Conservation (phyloP, 176 grass and related monocot species). For the Poa annua region DNA sequence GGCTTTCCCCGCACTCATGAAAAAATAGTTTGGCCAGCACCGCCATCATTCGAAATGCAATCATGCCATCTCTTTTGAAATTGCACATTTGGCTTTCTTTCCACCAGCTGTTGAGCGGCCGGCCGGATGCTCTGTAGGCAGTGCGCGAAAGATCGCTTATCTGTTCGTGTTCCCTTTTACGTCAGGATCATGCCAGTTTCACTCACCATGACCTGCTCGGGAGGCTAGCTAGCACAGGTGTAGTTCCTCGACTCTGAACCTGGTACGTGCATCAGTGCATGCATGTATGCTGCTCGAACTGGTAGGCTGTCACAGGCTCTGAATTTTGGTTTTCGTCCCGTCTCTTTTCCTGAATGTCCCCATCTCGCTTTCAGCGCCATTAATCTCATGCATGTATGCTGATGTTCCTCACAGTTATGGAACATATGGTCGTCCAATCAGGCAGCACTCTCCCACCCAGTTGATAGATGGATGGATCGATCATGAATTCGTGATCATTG, state of each 20-base stretch:
- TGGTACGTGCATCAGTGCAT: constrained; percentile 27
- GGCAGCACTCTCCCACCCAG: not conserved
- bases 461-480: not conserved
- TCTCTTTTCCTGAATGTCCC: not conserved
- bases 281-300: not conserved
- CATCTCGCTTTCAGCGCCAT: constrained; percentile 1
- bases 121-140: not conserved
- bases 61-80: not conserved
- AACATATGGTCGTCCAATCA: not conserved
- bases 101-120: not conserved
- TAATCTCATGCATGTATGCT: not conserved
- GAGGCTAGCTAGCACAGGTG: not conserved
- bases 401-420: not conserved
- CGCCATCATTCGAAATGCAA: not conserved
- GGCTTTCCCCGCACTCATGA: not conserved
- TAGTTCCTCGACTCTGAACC: constrained; percentile 9
- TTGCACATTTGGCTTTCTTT: not conserved
- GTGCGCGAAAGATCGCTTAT: not conserved
- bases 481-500: not conserved
- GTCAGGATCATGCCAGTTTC: constrained; percentile 4
- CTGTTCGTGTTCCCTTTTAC: constrained; percentile 12
- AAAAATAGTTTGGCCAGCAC: not conserved
- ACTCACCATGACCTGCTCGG: not conserved
- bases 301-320: not conserved
- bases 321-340: not conserved